Conservation (phyloP, 2,329 filamentous ascomycete species). For the Capronia coronata region DNA sequence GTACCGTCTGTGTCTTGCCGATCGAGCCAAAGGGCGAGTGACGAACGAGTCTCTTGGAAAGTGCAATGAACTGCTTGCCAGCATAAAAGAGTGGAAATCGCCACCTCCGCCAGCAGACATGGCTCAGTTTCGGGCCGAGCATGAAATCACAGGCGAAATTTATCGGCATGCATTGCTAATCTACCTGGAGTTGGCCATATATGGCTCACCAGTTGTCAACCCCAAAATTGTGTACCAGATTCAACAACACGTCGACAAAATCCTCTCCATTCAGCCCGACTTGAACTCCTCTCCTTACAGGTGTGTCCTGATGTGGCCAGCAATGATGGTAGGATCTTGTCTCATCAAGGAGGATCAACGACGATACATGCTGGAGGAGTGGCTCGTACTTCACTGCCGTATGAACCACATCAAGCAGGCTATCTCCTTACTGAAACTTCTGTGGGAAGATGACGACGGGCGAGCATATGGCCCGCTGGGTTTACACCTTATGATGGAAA, state of each 20-base stretch:
- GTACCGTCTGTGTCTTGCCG: conserved; percentile 7
- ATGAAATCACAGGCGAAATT: conserved; percentile 9
- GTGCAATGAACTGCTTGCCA: conserved; percentile 4
- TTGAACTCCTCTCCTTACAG: conserved; percentile 4
- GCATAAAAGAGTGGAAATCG: conserved; percentile 6
- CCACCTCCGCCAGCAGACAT: conserved; percentile 7
- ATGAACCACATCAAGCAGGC: conserved; percentile 11
- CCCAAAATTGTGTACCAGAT: conserved; percentile 13
- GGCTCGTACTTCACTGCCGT: background rate
- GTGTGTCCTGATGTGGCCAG: conserved; percentile 21
- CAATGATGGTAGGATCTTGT: conserved; percentile 25
- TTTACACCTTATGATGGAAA: conserved; percentile 20
- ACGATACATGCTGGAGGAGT: background rate
- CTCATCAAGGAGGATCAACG: conserved; percentile 11
- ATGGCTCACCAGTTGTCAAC: conserved; percentile 13
- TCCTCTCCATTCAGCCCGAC: background rate
- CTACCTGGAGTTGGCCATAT: conserved; percentile 10
- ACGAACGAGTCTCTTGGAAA: background rate
- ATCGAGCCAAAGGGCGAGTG: background rate
- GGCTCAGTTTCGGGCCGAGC: conserved; percentile 6
- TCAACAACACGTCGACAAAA: conserved; percentile 11
- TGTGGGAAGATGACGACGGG: conserved; percentile 20
- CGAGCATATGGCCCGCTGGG: conserved; percentile 21
- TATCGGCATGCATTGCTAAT: conserved; percentile 15
- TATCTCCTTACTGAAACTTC: conserved; percentile 7